These are phyloP conservation scores for Flaveria trinervia DNA, from an alignment of 129 eudicot genomes.

Conservation along the genomic window DNA sequence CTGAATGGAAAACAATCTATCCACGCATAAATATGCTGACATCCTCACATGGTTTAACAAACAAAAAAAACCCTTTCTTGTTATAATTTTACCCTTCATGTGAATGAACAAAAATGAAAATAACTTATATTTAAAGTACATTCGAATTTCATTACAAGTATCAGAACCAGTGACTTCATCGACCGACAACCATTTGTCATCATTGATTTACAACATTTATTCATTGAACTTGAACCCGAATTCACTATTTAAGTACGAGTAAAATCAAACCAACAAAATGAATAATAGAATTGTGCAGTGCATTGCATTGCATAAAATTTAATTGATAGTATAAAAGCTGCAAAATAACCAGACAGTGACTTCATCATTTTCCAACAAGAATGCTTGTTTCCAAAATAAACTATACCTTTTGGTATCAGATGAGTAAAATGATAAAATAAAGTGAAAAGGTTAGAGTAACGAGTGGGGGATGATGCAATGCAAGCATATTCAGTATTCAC, in stretches of 20 bases:
- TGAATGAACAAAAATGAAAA: slow-evolving; percentile 28
- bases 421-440: slow-evolving; percentile 27
- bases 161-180: slow-evolving; percentile 33
- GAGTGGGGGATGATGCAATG: slow-evolving; percentile 40
- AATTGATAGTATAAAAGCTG: slow-evolving; percentile 10
- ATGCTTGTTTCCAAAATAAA: slow-evolving; percentile 30
- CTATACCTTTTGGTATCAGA: slow-evolving; percentile 19
- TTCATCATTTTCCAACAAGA: slow-evolving; percentile 39
- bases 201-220: not conserved
- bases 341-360: slow-evolving; percentile 23
- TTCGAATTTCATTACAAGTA: not conserved
- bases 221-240: too few relatives aligned
- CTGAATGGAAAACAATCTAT: slow-evolving; percentile 44
- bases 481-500: slow-evolving; percentile 34
- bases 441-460: slow-evolving; percentile 28
- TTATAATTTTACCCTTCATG: slow-evolving; percentile 40
- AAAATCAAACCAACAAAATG: not conserved
- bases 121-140: not conserved
- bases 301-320: not conserved
- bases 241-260: too few relatives aligned
- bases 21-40: slow-evolving; percentile 42
- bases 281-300: slow-evolving; percentile 2
- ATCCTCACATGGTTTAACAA: slow-evolving; percentile 36
- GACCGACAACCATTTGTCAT: slow-evolving; percentile 17
- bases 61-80: slow-evolving; percentile 7